Percentiles rank a stretch among this genome's conserved stretches.
Conservation (phyloP, 345 rosid species). For the Salix viminalis region DNA sequence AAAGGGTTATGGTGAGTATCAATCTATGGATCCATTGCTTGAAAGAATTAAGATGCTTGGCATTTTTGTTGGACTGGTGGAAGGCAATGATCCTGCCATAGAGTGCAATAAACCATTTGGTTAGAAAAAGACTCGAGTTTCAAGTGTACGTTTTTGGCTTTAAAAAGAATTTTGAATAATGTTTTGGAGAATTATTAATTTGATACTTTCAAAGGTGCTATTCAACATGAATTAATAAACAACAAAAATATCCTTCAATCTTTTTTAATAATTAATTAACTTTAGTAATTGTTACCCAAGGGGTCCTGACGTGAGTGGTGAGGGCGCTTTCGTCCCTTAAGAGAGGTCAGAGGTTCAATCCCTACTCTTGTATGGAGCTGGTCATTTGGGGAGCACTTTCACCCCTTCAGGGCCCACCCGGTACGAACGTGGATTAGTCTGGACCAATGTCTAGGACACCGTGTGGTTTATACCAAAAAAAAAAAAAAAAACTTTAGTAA, state of each 20-base stretch:
- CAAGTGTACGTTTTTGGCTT: background rate
- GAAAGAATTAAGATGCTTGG: background rate
- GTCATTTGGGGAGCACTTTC: too few relatives aligned
- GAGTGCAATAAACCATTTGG: background rate
- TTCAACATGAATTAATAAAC: background rate
- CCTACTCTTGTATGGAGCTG: too few relatives aligned
- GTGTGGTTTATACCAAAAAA: too few relatives aligned
- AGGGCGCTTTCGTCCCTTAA: too few relatives aligned
- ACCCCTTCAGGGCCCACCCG: too few relatives aligned
- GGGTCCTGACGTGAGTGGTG: too few relatives aligned
- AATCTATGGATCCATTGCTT: background rate
- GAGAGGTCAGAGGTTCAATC: too few relatives aligned
- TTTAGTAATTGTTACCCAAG: too few relatives aligned
- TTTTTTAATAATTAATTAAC: background rate
- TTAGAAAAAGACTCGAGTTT: background rate
- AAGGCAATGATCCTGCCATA: background rate
- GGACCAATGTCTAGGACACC: too few relatives aligned
- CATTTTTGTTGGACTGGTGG: background rate
- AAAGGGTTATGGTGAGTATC: conserved; percentile 94
- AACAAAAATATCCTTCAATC: background rate
- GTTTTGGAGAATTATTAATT: background rate
- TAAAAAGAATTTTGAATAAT: background rate
- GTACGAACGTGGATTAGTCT: too few relatives aligned
- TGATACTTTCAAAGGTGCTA: background rate
- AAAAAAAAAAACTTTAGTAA: too few relatives aligned